phyloP scores from a whole-genome alignment of 345 rosid genomes.

The Camelina sativa region DNA sequence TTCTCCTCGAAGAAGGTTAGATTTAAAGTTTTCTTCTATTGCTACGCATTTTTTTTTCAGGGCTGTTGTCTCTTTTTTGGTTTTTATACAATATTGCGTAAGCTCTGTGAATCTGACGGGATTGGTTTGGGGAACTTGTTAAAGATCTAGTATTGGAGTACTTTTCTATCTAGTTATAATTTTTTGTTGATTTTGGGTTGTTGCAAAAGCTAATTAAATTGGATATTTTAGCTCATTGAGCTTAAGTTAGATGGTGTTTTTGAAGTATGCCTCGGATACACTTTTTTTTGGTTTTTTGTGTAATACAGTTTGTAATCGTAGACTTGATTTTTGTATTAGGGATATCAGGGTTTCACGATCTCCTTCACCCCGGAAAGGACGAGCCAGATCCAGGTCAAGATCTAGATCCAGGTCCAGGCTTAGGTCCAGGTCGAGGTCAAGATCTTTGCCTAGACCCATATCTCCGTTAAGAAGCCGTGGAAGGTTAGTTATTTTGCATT shows the following conservation, averaged over 20 bases:
- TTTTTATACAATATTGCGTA: slow-evolving; percentile 5
- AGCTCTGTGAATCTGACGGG: slow-evolving; percentile 20
- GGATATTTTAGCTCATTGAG: slow-evolving; percentile 16
- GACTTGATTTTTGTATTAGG: too few species aligned
- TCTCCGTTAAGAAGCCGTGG: slow-evolving; percentile 79
- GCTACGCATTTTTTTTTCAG: background rate
- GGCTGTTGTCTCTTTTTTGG: background rate
- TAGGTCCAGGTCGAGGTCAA: slow-evolving; percentile 67
- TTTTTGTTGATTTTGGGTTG: background rate
- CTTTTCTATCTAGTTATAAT: too few species aligned
- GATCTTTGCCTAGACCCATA: slow-evolving; percentile 67
- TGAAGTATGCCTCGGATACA: background rate
- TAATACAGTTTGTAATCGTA: too few species aligned
- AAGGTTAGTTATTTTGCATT: slow-evolving; percentile 60
- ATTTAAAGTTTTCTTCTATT: slow-evolving; percentile 13
- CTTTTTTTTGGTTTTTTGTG: too few species aligned
- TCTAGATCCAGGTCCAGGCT: slow-evolving; percentile 57
- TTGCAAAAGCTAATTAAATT: background rate
- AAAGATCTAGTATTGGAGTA: slow-evolving; percentile 5
- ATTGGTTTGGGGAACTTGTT: slow-evolving; percentile 6
- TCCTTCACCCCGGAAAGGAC: slow-evolving; percentile 71
- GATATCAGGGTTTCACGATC: slow-evolving; percentile 55
- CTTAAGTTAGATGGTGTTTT: background rate
- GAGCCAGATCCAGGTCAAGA: slow-evolving; percentile 50
- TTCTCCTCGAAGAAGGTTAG: slow-evolving; percentile 72